Conservation (phyloP, 495 filamentous ascomycete genomes). For the Bathelium albidoporum region DNA sequence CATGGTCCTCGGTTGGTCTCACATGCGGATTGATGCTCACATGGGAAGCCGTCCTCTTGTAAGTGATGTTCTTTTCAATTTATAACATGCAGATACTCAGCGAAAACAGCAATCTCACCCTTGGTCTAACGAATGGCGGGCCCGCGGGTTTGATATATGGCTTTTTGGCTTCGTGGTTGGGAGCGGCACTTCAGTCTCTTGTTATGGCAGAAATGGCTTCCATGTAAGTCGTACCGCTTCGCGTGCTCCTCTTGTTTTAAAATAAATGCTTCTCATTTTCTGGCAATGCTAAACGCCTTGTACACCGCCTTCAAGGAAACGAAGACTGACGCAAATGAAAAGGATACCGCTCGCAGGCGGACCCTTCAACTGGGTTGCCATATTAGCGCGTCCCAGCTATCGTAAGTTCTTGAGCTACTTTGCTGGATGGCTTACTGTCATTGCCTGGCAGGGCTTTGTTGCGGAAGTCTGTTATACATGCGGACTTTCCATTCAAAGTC, state of each 20-base stretch:
- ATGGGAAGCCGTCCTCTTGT: neutral
- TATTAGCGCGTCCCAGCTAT: constrained; percentile 23
- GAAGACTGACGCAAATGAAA: neutral
- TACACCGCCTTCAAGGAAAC: neutral
- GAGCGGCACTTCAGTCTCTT: constrained; percentile 18
- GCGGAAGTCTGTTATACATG: constrained; percentile 17
- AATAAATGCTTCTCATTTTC: neutral
- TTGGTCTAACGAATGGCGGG: constrained; percentile 20
- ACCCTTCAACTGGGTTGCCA: constrained; percentile 1
- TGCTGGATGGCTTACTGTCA: constrained; percentile 21
- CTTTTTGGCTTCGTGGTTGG: constrained; percentile 18
- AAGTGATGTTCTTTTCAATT: neutral
- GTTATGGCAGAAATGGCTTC: constrained; percentile 27
- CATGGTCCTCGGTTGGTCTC: neutral
- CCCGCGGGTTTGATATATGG: constrained; percentile 24
- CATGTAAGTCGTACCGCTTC: constrained; percentile 7
- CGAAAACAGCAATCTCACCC: neutral
- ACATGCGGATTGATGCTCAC: neutral
- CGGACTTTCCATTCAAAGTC: constrained; percentile 18
- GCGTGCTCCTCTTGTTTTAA: neutral
- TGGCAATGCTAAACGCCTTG: neutral
- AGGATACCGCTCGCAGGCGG: neutral
- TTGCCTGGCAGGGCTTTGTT: constrained; percentile 22
- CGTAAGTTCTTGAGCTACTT: constrained; percentile 29
- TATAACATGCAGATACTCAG: no score